These are phyloP conservation scores for Adansonia grandidieri DNA, from an alignment of 441 rosid species.

Conservation along the genomic window DNA sequence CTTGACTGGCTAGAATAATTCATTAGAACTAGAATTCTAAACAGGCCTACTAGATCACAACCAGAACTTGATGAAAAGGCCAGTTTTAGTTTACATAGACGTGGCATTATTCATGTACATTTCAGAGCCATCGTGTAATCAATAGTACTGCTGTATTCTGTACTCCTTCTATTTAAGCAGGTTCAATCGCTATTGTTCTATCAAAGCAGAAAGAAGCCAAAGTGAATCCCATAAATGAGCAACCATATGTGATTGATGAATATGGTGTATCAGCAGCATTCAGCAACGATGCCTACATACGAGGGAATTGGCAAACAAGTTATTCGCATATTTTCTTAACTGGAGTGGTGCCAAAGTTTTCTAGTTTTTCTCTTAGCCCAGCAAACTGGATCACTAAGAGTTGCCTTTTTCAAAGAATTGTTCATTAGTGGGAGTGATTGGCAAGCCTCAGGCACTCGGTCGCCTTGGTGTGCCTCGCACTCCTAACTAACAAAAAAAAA, in stretches of 20 bases:
- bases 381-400: background rate
- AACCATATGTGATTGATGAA: background rate
- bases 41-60: background rate
- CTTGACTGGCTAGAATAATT: background rate
- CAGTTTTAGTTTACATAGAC: background rate
- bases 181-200: background rate
- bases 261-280: constrained; percentile 15
- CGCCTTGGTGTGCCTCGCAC: constrained; percentile 50
- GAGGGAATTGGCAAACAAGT: background rate
- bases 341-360: background rate
- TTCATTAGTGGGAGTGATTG: constrained; percentile 27
- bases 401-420: constrained; percentile 12
- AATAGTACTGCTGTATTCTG: background rate
- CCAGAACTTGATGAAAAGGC: background rate
- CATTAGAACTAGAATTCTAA: background rate
- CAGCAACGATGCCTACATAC: constrained; percentile 12
- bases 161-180: background rate
- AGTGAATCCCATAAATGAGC: constrained; percentile 13
- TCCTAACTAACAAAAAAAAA: constrained; percentile 35
- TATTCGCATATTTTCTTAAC: background rate
- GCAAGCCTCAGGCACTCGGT: constrained; percentile 41
- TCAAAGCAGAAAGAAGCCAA: background rate
- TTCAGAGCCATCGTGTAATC: background rate
- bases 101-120: background rate
- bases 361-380: background rate